These are phyloP conservation scores for Fraxinus albicans DNA, from an alignment of 305 asterid species.

Conservation along the genomic window DNA sequence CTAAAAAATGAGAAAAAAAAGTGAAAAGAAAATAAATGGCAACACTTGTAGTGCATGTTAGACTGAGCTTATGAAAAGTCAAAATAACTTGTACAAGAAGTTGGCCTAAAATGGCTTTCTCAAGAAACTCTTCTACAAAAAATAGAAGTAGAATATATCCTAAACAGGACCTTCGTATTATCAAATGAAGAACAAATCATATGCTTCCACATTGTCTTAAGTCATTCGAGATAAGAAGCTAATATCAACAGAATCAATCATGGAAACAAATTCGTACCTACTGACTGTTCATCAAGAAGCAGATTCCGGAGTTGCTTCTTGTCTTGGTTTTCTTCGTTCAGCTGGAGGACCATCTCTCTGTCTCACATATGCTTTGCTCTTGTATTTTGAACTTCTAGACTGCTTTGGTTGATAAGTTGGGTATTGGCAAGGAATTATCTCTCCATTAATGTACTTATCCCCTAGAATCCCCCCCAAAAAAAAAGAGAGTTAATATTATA, in stretches of 20 bases:
- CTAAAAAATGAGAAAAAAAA: neutral
- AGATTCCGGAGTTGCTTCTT: conserved; percentile 68
- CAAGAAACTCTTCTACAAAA: too few relatives aligned
- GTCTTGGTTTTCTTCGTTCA: conserved; percentile 57
- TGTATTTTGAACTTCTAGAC: conserved; percentile 52
- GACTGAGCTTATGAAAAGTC: neutral
- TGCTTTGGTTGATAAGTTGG: conserved; percentile 96
- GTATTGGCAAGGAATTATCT: conserved; percentile 86
- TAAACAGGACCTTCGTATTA: neutral
- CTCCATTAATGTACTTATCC: conserved; percentile 90
- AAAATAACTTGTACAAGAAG: neutral
- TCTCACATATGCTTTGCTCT: conserved; percentile 93
- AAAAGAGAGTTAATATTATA: neutral
- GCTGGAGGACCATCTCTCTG: conserved; percentile 92
- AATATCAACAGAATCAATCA: conserved; percentile 3
- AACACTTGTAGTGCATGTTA: neutral
- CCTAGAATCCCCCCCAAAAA: conserved; percentile 37
- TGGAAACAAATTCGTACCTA: conserved; percentile 4
- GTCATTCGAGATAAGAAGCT: conserved; percentile 2
- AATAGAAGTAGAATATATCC: neutral
- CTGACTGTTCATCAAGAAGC: conserved; percentile 27
- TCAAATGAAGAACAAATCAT: neutral
- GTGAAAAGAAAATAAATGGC: neutral
- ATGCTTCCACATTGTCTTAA: neutral
- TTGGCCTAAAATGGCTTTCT: neutral